Evolutionary conservation across 495 filamentous ascomycete genomes (phyloP).

Genomic region (Penicillium odoratum): DNA sequence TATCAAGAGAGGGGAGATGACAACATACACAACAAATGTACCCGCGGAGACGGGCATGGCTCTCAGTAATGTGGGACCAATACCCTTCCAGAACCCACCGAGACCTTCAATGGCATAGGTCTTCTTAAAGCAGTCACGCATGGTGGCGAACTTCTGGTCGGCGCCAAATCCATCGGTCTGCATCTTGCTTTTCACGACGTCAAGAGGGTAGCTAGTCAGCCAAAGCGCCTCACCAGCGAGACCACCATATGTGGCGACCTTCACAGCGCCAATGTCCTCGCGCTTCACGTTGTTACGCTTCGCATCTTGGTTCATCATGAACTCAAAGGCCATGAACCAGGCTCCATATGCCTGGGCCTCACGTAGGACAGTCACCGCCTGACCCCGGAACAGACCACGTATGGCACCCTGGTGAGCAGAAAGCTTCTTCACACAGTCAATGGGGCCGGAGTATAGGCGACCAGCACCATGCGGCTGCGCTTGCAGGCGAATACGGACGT

Average conservation of each 20-base stretch:
- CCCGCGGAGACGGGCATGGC: constrained; percentile 98
- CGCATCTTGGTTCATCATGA: constrained; percentile 88
- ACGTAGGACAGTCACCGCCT: constrained; percentile 79
- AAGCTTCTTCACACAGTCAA: constrained; percentile 89
- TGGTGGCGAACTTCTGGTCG: constrained; percentile 68
- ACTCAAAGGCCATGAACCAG: constrained; percentile 96
- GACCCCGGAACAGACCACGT: constrained; percentile 79
- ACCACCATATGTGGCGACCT: constrained; percentile 90
- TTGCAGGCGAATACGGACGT: constrained; percentile 95
- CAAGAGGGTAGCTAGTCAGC: constrained; percentile 90
- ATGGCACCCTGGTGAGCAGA: constrained; percentile 63
- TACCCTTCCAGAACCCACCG: constrained; percentile 92
- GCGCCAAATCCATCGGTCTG: constrained; percentile 89
- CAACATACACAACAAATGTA: constrained; percentile 78
- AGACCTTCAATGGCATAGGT: constrained; percentile 74
- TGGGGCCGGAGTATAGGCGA: constrained; percentile 78
- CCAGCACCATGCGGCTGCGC: constrained; percentile 86
- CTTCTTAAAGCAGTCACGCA: constrained; percentile 89
- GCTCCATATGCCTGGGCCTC: constrained; percentile 93
- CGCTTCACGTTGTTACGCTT: constrained; percentile 70
- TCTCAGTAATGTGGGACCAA: constrained; percentile 89
- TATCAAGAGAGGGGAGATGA: not conserved
- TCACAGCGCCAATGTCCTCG: constrained; percentile 74
- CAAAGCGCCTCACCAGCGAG: constrained; percentile 92
- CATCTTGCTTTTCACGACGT: constrained; percentile 99